Evolutionary conservation across 176 grass and related monocot species (phyloP).

Genomic region (Carex parvula): DNA sequence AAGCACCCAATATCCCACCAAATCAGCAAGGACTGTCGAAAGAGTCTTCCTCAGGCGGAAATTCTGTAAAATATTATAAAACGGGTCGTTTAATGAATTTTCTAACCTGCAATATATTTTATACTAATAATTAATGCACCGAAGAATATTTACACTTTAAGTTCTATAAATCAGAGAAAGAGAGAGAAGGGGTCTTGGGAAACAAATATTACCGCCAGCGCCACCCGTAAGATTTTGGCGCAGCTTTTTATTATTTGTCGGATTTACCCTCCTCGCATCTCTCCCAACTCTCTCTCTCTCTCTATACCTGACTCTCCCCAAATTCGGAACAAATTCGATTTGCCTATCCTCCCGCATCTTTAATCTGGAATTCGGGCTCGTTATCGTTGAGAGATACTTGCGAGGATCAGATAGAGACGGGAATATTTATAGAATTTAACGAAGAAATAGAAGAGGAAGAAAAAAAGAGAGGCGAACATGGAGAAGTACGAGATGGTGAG

Average conservation of each 20-base stretch:
- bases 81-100: background rate
- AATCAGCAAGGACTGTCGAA: background rate
- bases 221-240: slow-evolving; percentile 33
- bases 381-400: background rate
- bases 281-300: background rate
- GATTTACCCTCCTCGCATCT: slow-evolving; percentile 22
- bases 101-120: background rate
- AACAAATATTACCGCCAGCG: slow-evolving; percentile 32
- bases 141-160: background rate
- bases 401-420: background rate
- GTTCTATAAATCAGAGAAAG: background rate
- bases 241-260: slow-evolving; percentile 28
- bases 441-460: background rate
- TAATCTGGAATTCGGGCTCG: background rate
- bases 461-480: slow-evolving; percentile 29
- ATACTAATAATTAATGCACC: background rate
- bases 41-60: background rate
- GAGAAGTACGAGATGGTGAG: slow-evolving; percentile 82
- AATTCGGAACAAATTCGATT: slow-evolving; percentile 20
- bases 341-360: background rate
- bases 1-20: background rate
- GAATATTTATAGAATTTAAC: background rate
- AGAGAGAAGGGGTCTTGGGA: background rate
- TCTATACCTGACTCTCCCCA: slow-evolving; percentile 10
- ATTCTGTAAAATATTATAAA: background rate